Base-by-base conservation (phyloP, 2,329 filamentous ascomycete genomes). In the Podosphaera fusca region DNA sequence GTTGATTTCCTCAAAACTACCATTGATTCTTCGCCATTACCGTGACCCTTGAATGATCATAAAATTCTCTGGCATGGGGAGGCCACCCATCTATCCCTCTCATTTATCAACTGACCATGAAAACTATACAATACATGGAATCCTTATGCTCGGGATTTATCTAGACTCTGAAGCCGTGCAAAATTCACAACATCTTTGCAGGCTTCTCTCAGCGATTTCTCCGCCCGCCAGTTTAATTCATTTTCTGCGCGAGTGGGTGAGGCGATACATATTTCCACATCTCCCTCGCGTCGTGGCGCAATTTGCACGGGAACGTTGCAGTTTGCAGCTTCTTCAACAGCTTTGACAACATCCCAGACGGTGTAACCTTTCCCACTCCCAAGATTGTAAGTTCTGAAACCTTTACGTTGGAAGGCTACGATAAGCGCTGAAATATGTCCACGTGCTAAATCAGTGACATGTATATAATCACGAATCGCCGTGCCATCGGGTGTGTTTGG, bases 401-500 rank as follows among this genome's bases (percentile, higher is more conserved):
- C 69, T 64, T 47, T 55, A n/a, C 58, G 58, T 46, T 59, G 46
- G 4, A 45, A 33, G 6, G 61, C 57, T n/a, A 69, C 69, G 58
- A 58, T 71, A 58, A 69, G 69, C 1, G 81, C 81, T 5, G 80
- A 78, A 42, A 82, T 74, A 66, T 84, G 81, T 3, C 78, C 80
- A 47, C 75, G 71, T 4, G 80, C 80, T 50, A 84, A 72, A 66
- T 84, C 81, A 14, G 74, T 76, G 42, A 83, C 80, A 61, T 84
- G 80, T 60, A 84, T 81, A 64, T 81, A 84, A 66, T 84, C 81
- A 47, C 81, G 76, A 46, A 84, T 73, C 1, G 79, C 79, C 0
- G 80, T 83, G 14, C 81, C 80, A 62, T 84, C 81, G 3, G 72
- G 69, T 0, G 81, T 84, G 57, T 80, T 73, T 8, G 54, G 54